Percentiles rank a stretch among this genome's conserved stretches.
Conservation (phyloP, 257 asterid genomes). For the Salvia miltiorrhiza region DNA sequence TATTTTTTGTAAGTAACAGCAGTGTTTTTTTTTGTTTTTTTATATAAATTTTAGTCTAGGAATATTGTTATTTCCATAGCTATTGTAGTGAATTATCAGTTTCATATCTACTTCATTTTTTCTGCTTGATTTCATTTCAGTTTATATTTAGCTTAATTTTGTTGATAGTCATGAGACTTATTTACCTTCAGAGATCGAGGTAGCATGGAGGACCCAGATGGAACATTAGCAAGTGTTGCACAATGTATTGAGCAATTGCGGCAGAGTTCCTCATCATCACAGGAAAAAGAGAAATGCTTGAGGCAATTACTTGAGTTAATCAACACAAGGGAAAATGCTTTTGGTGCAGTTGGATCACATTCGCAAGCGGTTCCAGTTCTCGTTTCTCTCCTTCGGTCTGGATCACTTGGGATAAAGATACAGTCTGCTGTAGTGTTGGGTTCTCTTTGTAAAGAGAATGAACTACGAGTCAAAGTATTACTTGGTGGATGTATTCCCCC, state of each 20-base stretch:
- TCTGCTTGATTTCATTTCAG: background rate
- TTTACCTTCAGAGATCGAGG: slow-evolving; percentile 72
- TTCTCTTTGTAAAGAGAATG: slow-evolving; percentile 94
- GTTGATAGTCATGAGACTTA: slow-evolving; percentile 6
- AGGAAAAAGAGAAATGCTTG: slow-evolving; percentile 77
- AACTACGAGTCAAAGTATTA: slow-evolving; percentile 83
- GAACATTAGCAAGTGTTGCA: slow-evolving; percentile 96
- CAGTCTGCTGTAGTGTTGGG: slow-evolving; percentile 90
- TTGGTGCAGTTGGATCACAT: slow-evolving; percentile 96
- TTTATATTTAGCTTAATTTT: slow-evolving; percentile 14
- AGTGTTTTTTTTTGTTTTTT: background rate
- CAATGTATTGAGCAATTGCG: slow-evolving; percentile 94
- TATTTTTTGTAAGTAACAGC: background rate
- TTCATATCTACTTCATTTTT: background rate
- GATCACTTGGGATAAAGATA: slow-evolving; percentile 83
- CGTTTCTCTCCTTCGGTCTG: slow-evolving; percentile 95
- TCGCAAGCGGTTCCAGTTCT: slow-evolving; percentile 99
- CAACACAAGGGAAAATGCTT: slow-evolving; percentile 81
- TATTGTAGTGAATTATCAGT: background rate
- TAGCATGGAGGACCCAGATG: slow-evolving; percentile 97
- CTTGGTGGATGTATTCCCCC: slow-evolving; percentile 99
- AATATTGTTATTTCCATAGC: background rate
- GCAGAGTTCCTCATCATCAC: slow-evolving; percentile 76
- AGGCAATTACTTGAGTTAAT: slow-evolving; percentile 79
- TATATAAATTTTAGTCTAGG: background rate